Evolutionary conservation across 2,329 filamentous ascomycete species (phyloP), one percentile per base, ranked within the genome.

Genomic region (Claviceps sp.): DNA sequence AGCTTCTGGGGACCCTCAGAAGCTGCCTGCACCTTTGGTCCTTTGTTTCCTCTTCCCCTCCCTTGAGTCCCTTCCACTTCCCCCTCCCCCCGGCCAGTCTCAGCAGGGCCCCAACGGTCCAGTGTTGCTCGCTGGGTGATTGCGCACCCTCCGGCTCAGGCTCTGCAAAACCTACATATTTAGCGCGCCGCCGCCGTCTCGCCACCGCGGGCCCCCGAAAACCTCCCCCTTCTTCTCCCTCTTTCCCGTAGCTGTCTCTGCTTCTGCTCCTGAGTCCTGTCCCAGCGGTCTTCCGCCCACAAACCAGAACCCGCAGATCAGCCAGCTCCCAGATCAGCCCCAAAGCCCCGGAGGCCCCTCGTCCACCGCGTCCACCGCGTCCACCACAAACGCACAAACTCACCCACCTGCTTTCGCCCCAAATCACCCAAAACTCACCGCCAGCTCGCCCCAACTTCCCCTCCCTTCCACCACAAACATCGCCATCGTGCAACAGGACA

Each of bases 121-220:
- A 13, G 17, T 29, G 34, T 6, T 44, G 34, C 37, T 34, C 7
- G 47, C 45, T 53, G 58, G 9, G 60, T 66, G 64, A 67, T 67
- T 67, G 63, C 57, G 61, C 61, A 46, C 45, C 58, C 45, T 47
- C 23, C 38, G 47, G 55, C 54, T 54, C 51, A 50, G 46, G 55
- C 53, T 56, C 56, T 53, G 53, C 52, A 37, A 49, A 58, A 61
- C 59, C 60, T 67, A 67, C 64, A 65, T 67, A 67, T 63, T 63
- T 56, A 58, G 62, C 59, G 55, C 63, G 64, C 58, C 65, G 53
- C 63, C 64, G 62, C 65, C 59, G 56, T 47, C 49, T 47, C 57
- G 26, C 56, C 53, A 56, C 60, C 61, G 56, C 54, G 57, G 17
- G 17, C 34, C 29, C 29, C 62, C 61, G 56, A 61, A 56, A 52